Percentiles rank a stretch among this genome's conserved stretches.
Conservation (phyloP, 345 rosid species). For the Hibiscus trionum region DNA sequence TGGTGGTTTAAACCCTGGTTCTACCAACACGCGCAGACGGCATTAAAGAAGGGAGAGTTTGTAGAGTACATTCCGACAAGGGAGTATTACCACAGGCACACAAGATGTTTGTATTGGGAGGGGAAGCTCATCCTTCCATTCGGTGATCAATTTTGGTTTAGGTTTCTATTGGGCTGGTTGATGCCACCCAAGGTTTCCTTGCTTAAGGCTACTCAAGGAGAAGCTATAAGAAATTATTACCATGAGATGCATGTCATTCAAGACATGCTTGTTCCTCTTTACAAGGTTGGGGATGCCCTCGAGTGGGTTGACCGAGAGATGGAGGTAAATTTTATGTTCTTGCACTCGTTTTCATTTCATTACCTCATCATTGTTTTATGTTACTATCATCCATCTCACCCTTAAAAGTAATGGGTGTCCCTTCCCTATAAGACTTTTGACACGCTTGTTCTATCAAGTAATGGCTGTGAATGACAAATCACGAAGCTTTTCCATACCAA, state of each 20-base stretch:
- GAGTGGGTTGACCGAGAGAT: slow-evolving; percentile 91
- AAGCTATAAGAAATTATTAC: slow-evolving; percentile 94
- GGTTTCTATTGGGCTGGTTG: slow-evolving; percentile 91
- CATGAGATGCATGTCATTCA: slow-evolving; percentile 98
- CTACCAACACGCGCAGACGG: slow-evolving; percentile 84
- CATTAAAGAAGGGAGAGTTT: slow-evolving; percentile 81
- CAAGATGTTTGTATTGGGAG: slow-evolving; percentile 97
- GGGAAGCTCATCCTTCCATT: slow-evolving; percentile 98
- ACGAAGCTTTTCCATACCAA: too few relatives aligned
- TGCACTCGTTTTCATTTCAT: not conserved
- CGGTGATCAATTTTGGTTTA: slow-evolving; percentile 96
- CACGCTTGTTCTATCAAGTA: too few relatives aligned
- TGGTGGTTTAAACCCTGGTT: slow-evolving; percentile 99
- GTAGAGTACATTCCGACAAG: slow-evolving; percentile 96
- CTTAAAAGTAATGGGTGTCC: not conserved
- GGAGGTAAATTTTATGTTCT: slow-evolving; percentile 56
- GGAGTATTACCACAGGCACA: slow-evolving; percentile 96
- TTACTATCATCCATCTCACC: not conserved
- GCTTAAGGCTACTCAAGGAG: slow-evolving; percentile 98
- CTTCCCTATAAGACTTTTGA: too few relatives aligned
- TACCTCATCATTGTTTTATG: not conserved
- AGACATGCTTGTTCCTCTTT: slow-evolving; percentile 97
- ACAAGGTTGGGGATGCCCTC: slow-evolving; percentile 91
- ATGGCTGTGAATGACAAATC: too few relatives aligned
- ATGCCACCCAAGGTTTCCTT: slow-evolving; percentile 99